phyloP scores from a whole-genome alignment of 1,139 yeast genomes.

The Kluyveromyces marxianus region DNA sequence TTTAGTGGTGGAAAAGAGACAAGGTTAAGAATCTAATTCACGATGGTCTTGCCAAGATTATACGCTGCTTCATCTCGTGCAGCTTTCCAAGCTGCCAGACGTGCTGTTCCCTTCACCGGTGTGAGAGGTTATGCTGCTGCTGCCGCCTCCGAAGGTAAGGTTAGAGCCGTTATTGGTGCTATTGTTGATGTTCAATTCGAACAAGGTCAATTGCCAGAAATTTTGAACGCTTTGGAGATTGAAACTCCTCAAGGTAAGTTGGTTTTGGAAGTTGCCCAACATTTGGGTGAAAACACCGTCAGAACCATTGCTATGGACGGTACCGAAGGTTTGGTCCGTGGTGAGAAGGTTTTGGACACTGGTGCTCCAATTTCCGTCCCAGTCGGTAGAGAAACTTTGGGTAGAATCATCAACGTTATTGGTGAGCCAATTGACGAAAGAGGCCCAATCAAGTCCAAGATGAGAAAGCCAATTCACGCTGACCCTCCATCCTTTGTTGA shows the following conservation, averaged over 20 bases:
- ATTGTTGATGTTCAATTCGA: conserved; percentile 99
- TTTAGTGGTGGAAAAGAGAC: neutral
- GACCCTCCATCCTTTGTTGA: conserved; percentile 95
- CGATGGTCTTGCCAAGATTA: conserved; percentile 82
- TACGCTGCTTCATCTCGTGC: conserved; percentile 83
- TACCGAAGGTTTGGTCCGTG: conserved; percentile 99
- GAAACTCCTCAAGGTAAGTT: conserved; percentile 61
- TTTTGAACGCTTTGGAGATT: conserved; percentile 92
- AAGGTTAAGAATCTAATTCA: conserved; percentile 7
- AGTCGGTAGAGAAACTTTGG: conserved; percentile 98
- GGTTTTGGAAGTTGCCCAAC: conserved; percentile 98
- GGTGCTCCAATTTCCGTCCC: conserved; percentile 99
- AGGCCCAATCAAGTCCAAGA: conserved; percentile 91
- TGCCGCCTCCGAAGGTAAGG: conserved; percentile 76
- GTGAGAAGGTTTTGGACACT: conserved; percentile 83
- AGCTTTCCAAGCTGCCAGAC: conserved; percentile 86
- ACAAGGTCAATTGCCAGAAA: conserved; percentile 94
- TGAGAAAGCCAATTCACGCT: conserved; percentile 96
- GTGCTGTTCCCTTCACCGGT: conserved; percentile 56
- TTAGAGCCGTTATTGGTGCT: conserved; percentile 99
- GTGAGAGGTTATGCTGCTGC: conserved; percentile 85
- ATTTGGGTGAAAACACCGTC: conserved; percentile 99
- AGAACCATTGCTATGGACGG: conserved; percentile 99
- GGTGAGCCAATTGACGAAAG: conserved; percentile 99
- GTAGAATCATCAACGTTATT: conserved; percentile 96